Evolutionary conservation across 495 filamentous ascomycete species (phyloP), one percentile per base, ranked within the genome.

Genomic region (Margaritispora aquatica): DNA sequence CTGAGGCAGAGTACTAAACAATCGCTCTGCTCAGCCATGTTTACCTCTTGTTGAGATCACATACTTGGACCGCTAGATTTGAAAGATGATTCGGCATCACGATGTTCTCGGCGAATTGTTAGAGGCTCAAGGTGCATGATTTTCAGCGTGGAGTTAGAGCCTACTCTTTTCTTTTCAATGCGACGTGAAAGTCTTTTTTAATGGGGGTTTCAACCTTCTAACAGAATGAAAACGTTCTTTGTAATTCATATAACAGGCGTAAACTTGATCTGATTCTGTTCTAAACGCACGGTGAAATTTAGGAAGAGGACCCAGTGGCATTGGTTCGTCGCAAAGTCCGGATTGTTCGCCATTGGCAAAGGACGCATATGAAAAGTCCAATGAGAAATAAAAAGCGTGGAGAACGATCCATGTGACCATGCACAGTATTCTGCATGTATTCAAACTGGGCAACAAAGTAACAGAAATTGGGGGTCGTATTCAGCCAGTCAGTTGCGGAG

Each of bases 1-100:
- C 80, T 65, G 93, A 97, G 80, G 89, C 90, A 63, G 94, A 98
- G 83, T 98, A 98, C 85, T 98, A 96, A 75, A 71, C 36, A 27
- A 44, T 38, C 20, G 20, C 34, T 50, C 57, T 49, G 34, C 62
- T 59, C 34, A 63, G 41, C 26, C 31, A 27, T 57, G 54, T 66
- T 61, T 52, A 60, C 47, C 59, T 63, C 60, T 64, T 54, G 55
- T 50, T 55, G 66, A 52, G 55, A 63, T 63, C 51, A 63, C 62
- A 68, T 68, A 60, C 53, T 64, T 69, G 62, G 62, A 63, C 60
- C 59, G 66, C 19, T 46, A 62, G 57, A 63, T 68, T 60, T 64
- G 60, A 57, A n/a, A 54, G 44, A 57, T 60, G 63, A 66, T 57
- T 54, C 54, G 44, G 61, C 61, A 36, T 58, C 54, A 61, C 63